These are phyloP conservation scores for Aspergillus niger DNA, from an alignment of 2,329 filamentous ascomycete genomes.

Conservation along the genomic window DNA sequence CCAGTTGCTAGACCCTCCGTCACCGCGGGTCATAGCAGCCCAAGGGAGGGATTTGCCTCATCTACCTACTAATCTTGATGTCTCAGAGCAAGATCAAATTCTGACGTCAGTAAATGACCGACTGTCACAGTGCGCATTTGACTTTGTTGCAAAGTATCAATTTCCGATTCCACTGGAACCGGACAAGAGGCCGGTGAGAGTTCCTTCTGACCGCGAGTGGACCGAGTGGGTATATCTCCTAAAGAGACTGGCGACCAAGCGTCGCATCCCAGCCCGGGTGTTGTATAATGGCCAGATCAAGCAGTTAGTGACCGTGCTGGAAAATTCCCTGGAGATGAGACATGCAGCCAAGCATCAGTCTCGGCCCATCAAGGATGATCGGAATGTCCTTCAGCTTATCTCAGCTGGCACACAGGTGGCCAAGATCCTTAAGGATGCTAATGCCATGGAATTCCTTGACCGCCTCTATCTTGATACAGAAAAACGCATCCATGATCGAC, in stretches of 20 bases:
- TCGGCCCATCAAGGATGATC: slow-evolving; percentile 81
- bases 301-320: slow-evolving; percentile 82
- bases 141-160: slow-evolving; percentile 89
- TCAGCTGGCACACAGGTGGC: slow-evolving; percentile 85
- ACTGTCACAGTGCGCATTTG: slow-evolving; percentile 80
- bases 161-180: slow-evolving; percentile 83
- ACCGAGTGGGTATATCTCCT: slow-evolving; percentile 89
- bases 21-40: slow-evolving; percentile 69
- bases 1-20: slow-evolving; percentile 74
- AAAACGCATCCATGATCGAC: slow-evolving; percentile 71
- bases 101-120: slow-evolving; percentile 80
- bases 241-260: slow-evolving; percentile 81
- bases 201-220: slow-evolving; percentile 80
- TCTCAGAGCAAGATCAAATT: slow-evolving; percentile 82
- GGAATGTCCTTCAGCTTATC: slow-evolving; percentile 84
- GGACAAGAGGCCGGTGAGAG: slow-evolving; percentile 75
- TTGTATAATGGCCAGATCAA: slow-evolving; percentile 90
- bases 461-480: slow-evolving; percentile 80
- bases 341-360: slow-evolving; percentile 83
- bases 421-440: slow-evolving; percentile 81
- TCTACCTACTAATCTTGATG: slow-evolving; percentile 77
- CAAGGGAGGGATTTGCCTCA: slow-evolving; percentile 80
- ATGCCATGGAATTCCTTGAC: slow-evolving; percentile 81
- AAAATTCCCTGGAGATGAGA: slow-evolving; percentile 86
- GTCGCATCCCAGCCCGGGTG: slow-evolving; percentile 79